Conservation (phyloP, 2,329 filamentous ascomycete genomes). For the Cladosporium sp. region DNA sequence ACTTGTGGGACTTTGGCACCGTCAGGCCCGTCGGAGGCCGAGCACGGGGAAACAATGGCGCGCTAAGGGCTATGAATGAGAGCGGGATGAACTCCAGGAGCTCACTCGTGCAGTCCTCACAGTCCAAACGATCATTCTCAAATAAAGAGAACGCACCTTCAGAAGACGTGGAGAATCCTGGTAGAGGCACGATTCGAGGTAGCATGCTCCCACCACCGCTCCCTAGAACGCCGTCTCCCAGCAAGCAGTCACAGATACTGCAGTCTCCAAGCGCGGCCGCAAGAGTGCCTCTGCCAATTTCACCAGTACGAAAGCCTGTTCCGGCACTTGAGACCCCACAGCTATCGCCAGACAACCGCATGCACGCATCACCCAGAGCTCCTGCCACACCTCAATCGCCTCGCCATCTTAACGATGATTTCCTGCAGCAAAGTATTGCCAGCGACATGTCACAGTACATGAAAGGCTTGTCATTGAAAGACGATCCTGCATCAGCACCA, state of each 20-base stretch:
- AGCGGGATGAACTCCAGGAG: constrained; percentile 74
- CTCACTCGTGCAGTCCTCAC: constrained; percentile 43
- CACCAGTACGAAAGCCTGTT: constrained; percentile 47
- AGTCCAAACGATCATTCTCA: constrained; percentile 37
- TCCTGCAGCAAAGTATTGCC: constrained; percentile 52
- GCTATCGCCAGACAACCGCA: constrained; percentile 32
- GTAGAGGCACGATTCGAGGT: constrained; percentile 29
- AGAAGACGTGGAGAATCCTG: constrained; percentile 37
- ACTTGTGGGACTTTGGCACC: constrained; percentile 98
- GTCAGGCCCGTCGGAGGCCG: constrained; percentile 70
- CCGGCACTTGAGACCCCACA: constrained; percentile 38
- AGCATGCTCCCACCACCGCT: constrained; percentile 39
- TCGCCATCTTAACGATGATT: constrained; percentile 46
- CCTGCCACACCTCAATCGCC: constrained; percentile 37
- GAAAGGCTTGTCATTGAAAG: constrained; percentile 38
- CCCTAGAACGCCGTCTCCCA: constrained; percentile 46
- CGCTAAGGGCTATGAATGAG: constrained; percentile 73
- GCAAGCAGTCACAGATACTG: constrained; percentile 41
- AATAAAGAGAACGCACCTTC: constrained; percentile 39
- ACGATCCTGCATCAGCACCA: constrained; percentile 29
- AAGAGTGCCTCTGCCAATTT: constrained; percentile 49
- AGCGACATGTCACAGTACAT: constrained; percentile 46
- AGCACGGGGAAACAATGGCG: constrained; percentile 52
- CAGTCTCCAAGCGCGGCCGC: constrained; percentile 45
- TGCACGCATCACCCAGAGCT: constrained; percentile 36